A percentile compares a stretch with the other conserved stretches of the same genome.
phyloP scores from a whole-genome alignment of 208 protist genomes.

The Histomonas meleagridis region DNA sequence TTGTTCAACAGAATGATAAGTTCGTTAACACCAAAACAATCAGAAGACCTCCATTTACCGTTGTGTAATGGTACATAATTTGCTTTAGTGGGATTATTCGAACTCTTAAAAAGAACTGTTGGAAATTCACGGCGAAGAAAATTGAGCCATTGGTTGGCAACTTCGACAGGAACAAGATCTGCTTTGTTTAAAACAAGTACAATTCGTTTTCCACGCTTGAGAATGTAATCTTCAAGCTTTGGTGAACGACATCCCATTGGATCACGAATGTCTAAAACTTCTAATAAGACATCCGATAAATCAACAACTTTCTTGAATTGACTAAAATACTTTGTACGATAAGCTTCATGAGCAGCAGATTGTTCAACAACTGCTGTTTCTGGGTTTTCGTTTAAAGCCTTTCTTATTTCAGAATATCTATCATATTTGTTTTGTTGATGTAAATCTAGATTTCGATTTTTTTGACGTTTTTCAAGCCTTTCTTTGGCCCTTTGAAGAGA shows the following conservation, averaged over 20 bases:
- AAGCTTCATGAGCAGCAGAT: conserved; percentile 14
- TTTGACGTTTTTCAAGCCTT: neutral
- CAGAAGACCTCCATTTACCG: neutral
- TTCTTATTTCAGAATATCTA: neutral
- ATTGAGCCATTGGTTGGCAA: conserved; percentile 42
- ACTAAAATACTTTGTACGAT: neutral
- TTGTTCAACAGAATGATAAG: conserved; percentile 43
- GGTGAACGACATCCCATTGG: conserved; percentile 41
- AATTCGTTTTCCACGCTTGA: conserved; percentile 40
- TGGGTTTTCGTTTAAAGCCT: neutral
- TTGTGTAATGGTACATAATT: neutral
- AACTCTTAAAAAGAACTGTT: conserved; percentile 46
- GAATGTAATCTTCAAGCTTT: conserved; percentile 40
- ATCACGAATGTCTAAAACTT: conserved; percentile 46
- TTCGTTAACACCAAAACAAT: conserved; percentile 41
- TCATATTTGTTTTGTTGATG: neutral
- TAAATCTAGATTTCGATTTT: neutral
- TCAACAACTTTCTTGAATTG: conserved; percentile 40
- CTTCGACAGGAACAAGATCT: conserved; percentile 50
- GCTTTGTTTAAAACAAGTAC: conserved; percentile 51
- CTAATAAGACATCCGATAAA: conserved; percentile 42
- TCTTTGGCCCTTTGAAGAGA: conserved; percentile 12
- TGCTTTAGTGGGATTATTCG: conserved; percentile 8
- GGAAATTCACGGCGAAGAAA: conserved; percentile 44
- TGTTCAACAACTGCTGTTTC: conserved; percentile 13